A percentile compares a stretch with the other conserved stretches of the same genome.
These are phyloP conservation scores for Neofusicoccum kwambonambiense DNA, from an alignment of 2,329 filamentous ascomycete genomes.

Conservation along the genomic window DNA sequence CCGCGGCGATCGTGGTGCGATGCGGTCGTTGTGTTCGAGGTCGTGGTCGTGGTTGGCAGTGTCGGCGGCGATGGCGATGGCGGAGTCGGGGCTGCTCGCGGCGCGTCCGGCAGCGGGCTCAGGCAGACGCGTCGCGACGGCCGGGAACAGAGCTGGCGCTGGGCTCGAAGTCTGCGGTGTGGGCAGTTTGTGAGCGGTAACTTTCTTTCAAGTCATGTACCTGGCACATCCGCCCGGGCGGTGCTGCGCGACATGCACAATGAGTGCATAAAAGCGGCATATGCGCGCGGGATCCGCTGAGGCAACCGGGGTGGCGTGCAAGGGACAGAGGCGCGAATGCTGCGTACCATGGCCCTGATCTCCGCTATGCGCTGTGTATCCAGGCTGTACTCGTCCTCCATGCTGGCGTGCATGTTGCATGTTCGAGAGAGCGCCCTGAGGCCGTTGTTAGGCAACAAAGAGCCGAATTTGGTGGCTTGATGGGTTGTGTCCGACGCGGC, in stretches of 20 bases:
- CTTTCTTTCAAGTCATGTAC: conserved; percentile 1
- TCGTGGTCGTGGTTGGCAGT: neutral
- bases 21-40: neutral
- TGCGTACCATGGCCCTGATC: conserved; percentile 13
- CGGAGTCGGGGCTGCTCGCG: neutral
- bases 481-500: neutral
- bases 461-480: neutral
- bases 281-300: neutral
- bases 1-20: neutral
- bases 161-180: conserved; percentile 7
- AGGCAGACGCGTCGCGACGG: conserved; percentile 13
- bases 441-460: neutral
- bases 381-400: conserved; percentile 6
- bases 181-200: neutral
- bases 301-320: neutral
- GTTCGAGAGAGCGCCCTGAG: neutral
- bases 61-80: neutral
- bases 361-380: conserved; percentile 14
- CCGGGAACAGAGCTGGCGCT: neutral
- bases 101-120: neutral
- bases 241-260: neutral
- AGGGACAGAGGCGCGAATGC: neutral
- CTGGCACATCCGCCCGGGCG: neutral
- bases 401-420: neutral
- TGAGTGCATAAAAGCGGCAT: conserved; percentile 11